Base-by-base conservation (phyloP, 352 stramenopile genomes). In the Pythium aphanidermatum region DNA sequence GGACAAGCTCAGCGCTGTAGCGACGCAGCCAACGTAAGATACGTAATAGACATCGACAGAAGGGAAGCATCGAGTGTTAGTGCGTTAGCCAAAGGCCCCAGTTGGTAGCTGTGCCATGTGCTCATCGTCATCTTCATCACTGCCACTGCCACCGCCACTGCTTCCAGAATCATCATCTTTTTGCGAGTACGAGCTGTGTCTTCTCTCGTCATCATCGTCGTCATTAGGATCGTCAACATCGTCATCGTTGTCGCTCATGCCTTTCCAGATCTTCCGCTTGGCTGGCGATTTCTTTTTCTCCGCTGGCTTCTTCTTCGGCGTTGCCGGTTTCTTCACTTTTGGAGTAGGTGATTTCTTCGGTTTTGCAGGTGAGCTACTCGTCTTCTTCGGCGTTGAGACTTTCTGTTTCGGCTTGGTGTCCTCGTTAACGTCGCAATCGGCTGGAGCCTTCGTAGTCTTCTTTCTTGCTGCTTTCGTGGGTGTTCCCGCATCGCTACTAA, bases 41-140 rank as follows among this genome's bases (percentile, higher is more conserved):
- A n/a, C n/a, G n/a, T n/a, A n/a, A n/a, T n/a, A n/a, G n/a, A n/a
- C n/a, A n/a, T n/a, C n/a, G n/a, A n/a, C n/a, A n/a, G n/a, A n/a
- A n/a, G n/a, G n/a, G n/a, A n/a, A n/a, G n/a, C n/a, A 47, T 47
- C 28, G 23, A 47, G 9, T 14, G 14, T 10, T 41, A 6, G 2
- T 17, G 2, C 4, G 4, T 40, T 67, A 85, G 14, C 72, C 72
- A 33, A 85, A 85, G 0, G 72, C 72, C 11, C 72, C 72, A 10
- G 66, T 82, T 4, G 72, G 72, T 19, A 85, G 57, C 37, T 83
- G 60, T 20, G 71, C 71, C 63, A 83, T 74, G 44, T 73, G 61
- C 29, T 80, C 69, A 38, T 85, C 72, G 42, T 70, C 74, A 49
- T 85, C 72, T 57, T 84, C 70, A 20, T 83, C 70, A 30, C 62